phyloP scores from a whole-genome alignment of 179 eudicot species.

The Amaranthus tricolor region DNA sequence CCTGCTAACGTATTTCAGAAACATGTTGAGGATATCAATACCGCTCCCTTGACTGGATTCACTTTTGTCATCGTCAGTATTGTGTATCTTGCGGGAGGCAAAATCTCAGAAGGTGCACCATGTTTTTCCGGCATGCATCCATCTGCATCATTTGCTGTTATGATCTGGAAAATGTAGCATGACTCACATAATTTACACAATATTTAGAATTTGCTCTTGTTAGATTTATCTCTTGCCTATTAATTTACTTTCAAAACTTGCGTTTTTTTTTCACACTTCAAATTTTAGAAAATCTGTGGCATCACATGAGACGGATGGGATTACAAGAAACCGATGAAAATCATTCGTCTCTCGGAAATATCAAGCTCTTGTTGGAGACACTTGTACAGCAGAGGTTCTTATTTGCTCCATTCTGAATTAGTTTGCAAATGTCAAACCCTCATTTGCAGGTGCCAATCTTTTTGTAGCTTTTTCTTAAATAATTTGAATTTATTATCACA shows the following conservation, averaged over 20 bases:
- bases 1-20: constrained; percentile 63
- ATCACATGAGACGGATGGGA: constrained; percentile 81
- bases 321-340: constrained; percentile 68
- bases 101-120: constrained; percentile 67
- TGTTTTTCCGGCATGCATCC: neutral
- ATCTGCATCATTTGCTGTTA: neutral
- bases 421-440: neutral
- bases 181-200: neutral
- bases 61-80: constrained; percentile 67
- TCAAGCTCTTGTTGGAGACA: constrained; percentile 63
- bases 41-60: constrained; percentile 63
- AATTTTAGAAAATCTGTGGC: constrained; percentile 76
- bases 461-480: neutral
- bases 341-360: constrained; percentile 68
- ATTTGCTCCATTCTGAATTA: constrained; percentile 8
- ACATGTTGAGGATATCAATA: constrained; percentile 60
- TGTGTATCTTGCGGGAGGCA: constrained; percentile 79
- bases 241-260: neutral
- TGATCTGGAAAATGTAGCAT: neutral
- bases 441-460: neutral
- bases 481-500: neutral
- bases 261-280: neutral
- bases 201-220: neutral
- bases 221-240: neutral
- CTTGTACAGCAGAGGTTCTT: constrained; percentile 87